Evolutionary conservation across 331 rosid species (phyloP).

Genomic region (Stylosanthes scabra): DNA sequence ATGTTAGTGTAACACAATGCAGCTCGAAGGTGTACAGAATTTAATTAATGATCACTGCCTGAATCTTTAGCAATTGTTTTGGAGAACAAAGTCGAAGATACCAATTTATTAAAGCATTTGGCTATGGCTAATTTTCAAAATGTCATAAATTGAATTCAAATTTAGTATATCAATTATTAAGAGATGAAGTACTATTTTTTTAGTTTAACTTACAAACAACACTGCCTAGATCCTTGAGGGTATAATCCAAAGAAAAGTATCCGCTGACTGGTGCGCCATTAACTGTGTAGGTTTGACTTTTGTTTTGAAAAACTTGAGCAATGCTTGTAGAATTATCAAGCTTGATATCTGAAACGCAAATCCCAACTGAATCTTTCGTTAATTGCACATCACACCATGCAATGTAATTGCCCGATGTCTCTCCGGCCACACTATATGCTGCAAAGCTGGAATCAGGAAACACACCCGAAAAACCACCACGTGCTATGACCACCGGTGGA

Average conservation of each 20-base stretch:
- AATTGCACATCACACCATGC: slow-evolving; percentile 89
- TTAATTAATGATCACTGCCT: not conserved
- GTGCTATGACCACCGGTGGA: slow-evolving; percentile 74
- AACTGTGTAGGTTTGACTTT: slow-evolving; percentile 32
- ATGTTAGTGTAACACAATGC: not conserved
- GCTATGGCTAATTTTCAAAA: not conserved
- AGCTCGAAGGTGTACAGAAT: not conserved
- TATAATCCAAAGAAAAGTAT: slow-evolving; percentile 53
- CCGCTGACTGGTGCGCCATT: slow-evolving; percentile 34
- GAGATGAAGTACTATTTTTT: not conserved
- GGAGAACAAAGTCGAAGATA: not conserved
- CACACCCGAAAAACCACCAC: slow-evolving; percentile 91
- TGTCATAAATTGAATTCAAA: not conserved
- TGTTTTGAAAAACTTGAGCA: not conserved
- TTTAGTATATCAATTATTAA: not conserved
- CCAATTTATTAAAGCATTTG: not conserved
- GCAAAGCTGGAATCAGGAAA: slow-evolving; percentile 75
- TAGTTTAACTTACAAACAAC: slow-evolving; percentile 40
- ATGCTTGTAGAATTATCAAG: slow-evolving; percentile 57
- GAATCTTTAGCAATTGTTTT: not conserved
- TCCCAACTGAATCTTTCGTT: slow-evolving; percentile 76
- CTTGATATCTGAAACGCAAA: slow-evolving; percentile 66
- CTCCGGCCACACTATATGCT: not conserved
- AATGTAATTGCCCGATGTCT: slow-evolving; percentile 22
- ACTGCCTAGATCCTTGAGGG: slow-evolving; percentile 24